Evolutionary conservation across 169 alveolate genomes (phyloP), one percentile per base, ranked within the genome.

Genomic region (Plasmodium coatneyi): DNA sequence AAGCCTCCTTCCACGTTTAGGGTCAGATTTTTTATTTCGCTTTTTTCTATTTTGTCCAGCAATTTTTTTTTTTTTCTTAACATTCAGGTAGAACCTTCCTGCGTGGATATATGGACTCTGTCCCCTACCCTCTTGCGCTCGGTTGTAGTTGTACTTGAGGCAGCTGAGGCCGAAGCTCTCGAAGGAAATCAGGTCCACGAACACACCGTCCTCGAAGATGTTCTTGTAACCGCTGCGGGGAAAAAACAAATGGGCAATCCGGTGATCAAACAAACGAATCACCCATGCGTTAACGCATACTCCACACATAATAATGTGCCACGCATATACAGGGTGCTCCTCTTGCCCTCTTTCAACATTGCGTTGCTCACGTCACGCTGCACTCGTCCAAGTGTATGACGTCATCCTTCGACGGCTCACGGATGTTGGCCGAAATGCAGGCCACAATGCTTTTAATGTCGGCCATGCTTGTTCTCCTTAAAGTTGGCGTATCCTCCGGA

Each of bases 351-450:
- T n/a, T n/a, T n/a, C n/a, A n/a, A n/a, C n/a, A n/a, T n/a, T n/a
- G n/a, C n/a, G n/a, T n/a, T n/a, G n/a, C 39, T 84, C 74, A 84
- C 93, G 93, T 84, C 79, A 84, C 56, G 43, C 93, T 84, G 66
- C 93, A 84, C 80, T 84, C 93, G 22, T 83, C 93, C 70, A 84
- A 72, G 79, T 84, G 74, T n/a, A 84, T 84, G 1, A 84, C 52
- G 36, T 84, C 93, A 32, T 84, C 93, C 56, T 74, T 74, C 49
- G 93, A 74, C 49, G 93, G 93, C 14, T 72, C 93, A n/a, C 80
- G 66, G 76, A 84, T 19, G 46, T 25, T 84, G 2, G 78, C 56
- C 54, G 93, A 74, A 84, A 84, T 84, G 16, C 66, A 76, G 25
- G 93, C 60, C 79, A 84, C 66, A 30, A 84, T 30, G 36, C 46